Evolutionary conservation across 139 green algal genomes (phyloP), one percentile per base, ranked within the genome.

Genomic region (Tetradesmus obliquus): DNA sequence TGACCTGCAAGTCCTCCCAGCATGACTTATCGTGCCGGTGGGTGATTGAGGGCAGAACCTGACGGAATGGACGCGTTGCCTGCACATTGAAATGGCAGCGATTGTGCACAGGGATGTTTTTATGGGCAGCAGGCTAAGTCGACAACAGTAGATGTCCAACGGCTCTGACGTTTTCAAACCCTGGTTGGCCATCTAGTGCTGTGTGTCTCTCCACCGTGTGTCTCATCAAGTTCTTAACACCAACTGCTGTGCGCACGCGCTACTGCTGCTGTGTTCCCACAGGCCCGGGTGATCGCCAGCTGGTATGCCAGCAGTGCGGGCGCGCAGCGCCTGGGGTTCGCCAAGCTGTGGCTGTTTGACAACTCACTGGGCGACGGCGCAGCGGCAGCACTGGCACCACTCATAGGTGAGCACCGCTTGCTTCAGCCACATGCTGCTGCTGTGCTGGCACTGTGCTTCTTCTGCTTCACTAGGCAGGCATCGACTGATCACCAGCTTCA

Each of bases 321-420:
- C 6, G 74, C 74, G 32, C 90, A 15, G 86, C 72, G 19, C 17
- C 8, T 92, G 3, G 88, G 60, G 0, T 53, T 97, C 1, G 58
- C 51, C 62, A 92, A 92, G 89, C 89, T 92, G 10, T 92, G 96
- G 96, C 94, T 98, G 45, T 98, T 97, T 88, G 94, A 97, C 91
- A 98, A 98, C 91, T 32, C 88, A 17, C 87, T 98, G 13, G 91
- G 92, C 0, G 96, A 98, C 74, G 89, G 24, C 1, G 96, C 95
- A 2, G 96, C 95, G 1, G 90, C 66, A n/a, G 87, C 92, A 12
- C 86, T 96, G 55, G 93, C 96, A 1, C 62, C 92, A 55, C 91
- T 97, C 62, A 12, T 95, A 19, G 60, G 85, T 51, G 20, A 58
- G 45, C 19, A 53, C 51, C 51, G 71, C 66, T 76, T 76, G 66